Evolutionary conservation across 768 basidiomycete genomes (phyloP).

Genomic region (Lentinula detonsa): DNA sequence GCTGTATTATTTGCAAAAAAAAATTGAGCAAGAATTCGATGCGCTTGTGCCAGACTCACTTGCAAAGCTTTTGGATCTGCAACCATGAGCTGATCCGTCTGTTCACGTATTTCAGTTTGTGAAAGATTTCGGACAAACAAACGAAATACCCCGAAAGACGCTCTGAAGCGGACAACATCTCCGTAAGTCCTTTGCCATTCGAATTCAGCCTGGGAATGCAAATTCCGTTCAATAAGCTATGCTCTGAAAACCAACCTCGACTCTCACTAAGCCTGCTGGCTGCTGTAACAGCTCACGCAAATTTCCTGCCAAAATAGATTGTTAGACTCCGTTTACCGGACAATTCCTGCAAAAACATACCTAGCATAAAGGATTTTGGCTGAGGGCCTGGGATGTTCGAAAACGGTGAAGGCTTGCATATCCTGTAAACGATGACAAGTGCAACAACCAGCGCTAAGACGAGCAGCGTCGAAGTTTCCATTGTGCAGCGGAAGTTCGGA

Average conservation of each 20-base stretch:
- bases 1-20: not conserved
- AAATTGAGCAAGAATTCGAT: not conserved
- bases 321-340: not conserved
- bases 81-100: slow-evolving; percentile 23
- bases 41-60: not conserved
- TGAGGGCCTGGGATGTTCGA: not conserved
- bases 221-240: not conserved
- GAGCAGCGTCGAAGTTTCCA: not conserved
- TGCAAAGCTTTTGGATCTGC: slow-evolving; percentile 25
- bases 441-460: not conserved
- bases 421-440: not conserved
- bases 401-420: not conserved
- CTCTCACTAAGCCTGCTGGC: slow-evolving; percentile 4
- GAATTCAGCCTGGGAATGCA: not conserved
- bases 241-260: too few species aligned
- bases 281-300: slow-evolving; percentile 2
- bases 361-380: not conserved
- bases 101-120: not conserved
- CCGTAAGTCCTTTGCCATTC: slow-evolving; percentile 7
- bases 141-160: not conserved
- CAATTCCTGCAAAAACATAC: not conserved
- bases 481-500: not conserved
- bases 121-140: not conserved
- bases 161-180: slow-evolving; percentile 4
- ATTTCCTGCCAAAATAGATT: not conserved